phyloP scores from a whole-genome alignment of 306 rosid species.

The Ammopiptanthus mongolicus region DNA sequence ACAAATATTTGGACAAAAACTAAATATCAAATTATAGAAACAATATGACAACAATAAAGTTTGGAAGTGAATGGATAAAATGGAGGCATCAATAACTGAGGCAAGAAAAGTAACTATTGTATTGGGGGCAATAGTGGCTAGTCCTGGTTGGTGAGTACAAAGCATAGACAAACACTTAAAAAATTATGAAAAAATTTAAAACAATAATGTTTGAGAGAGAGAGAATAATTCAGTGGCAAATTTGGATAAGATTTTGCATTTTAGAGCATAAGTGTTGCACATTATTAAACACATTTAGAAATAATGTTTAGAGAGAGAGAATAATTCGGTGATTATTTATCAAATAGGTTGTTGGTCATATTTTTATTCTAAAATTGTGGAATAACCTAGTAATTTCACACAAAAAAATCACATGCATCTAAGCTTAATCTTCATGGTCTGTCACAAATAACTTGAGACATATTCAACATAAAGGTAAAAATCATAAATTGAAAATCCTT shows the following conservation, averaged over 20 bases:
- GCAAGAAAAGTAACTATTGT: too few species aligned
- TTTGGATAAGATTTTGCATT: neutral
- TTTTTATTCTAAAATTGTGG: neutral
- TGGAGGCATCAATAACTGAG: neutral
- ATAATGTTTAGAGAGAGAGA: neutral
- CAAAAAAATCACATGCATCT: neutral
- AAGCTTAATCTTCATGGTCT: neutral
- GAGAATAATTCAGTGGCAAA: neutral
- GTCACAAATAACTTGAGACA: slow-evolving; percentile 1
- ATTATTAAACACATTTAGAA: neutral
- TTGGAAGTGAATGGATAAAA: neutral
- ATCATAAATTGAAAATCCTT: neutral
- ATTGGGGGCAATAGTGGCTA: neutral
- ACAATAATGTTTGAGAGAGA: too few species aligned
- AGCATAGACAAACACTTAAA: neutral
- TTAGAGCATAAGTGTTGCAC: neutral
- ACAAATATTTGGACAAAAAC: neutral
- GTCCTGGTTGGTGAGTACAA: neutral
- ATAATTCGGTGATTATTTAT: neutral
- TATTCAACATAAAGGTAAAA: neutral
- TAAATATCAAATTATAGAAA: too few species aligned
- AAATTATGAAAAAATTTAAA: too few species aligned
- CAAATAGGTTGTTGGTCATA: neutral
- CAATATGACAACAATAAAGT: too few species aligned
- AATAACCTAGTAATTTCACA: neutral